These are phyloP conservation scores for Bryum argenteum DNA, from an alignment of 225 moss, liverwort and hornwort species.

Conservation along the genomic window DNA sequence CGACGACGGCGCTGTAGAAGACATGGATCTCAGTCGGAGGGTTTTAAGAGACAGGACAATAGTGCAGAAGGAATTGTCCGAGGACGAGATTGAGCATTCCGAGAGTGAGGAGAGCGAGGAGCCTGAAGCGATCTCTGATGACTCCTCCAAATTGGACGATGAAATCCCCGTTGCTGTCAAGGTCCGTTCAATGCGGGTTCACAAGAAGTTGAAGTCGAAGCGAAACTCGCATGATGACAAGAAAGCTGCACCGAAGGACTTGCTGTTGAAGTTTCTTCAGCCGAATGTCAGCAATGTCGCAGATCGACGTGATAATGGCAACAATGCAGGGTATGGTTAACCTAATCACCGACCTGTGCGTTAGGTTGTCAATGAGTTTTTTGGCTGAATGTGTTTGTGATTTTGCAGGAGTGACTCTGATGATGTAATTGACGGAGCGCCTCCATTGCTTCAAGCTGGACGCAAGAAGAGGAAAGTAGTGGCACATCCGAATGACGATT, in stretches of 20 bases:
- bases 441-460: constrained; percentile 52
- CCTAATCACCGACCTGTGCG: not conserved
- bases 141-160: constrained; percentile 50
- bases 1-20: constrained; percentile 36
- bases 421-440: constrained; percentile 45
- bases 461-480: constrained; percentile 77
- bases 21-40: constrained; percentile 33
- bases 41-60: constrained; percentile 21
- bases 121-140: constrained; percentile 57
- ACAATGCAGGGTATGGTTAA: constrained; percentile 35
- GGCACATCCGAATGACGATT: constrained; percentile 47
- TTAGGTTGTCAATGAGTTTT: not conserved
- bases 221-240: constrained; percentile 29
- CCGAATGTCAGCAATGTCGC: constrained; percentile 63
- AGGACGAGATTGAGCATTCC: constrained; percentile 23
- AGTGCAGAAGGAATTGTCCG: constrained; percentile 44
- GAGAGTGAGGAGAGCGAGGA: constrained; percentile 43
- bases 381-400: not conserved
- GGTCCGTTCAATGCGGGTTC: constrained; percentile 9
- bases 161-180: constrained; percentile 50
- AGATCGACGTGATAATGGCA: constrained; percentile 33
- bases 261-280: constrained; percentile 59
- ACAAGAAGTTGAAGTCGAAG: constrained; percentile 28
- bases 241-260: constrained; percentile 41
- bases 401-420: constrained; percentile 55